phyloP scores from a whole-genome alignment of 345 rosid species.

The Citrus australasica region DNA sequence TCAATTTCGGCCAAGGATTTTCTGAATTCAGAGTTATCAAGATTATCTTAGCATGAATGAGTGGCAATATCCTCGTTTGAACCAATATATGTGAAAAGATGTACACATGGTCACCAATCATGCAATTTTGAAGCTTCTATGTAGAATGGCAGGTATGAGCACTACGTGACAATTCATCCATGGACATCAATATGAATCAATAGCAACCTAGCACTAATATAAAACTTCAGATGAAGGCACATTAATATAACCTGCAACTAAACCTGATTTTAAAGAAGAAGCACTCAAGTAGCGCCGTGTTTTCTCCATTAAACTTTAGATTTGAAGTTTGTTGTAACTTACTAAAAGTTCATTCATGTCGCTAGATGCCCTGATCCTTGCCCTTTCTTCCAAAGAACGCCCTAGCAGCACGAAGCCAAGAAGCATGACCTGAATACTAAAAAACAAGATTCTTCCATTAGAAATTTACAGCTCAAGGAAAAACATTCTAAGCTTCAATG shows the following conservation, averaged over 20 bases:
- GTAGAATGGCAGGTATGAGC: neutral
- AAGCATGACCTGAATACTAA: conserved; percentile 98
- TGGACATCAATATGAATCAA: neutral
- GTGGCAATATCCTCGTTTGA: neutral
- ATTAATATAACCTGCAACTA: neutral
- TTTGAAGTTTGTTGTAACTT: conserved; percentile 23
- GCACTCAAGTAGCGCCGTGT: neutral
- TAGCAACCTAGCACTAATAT: neutral
- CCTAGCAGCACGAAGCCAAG: conserved; percentile 96
- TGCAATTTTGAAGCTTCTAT: neutral
- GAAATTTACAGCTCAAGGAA: conserved; percentile 22
- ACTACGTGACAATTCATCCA: neutral
- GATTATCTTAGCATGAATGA: neutral
- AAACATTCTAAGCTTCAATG: neutral
- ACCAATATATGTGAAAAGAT: neutral
- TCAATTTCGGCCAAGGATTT: neutral
- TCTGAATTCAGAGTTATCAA: neutral
- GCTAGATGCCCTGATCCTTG: conserved; percentile 80
- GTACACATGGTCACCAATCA: neutral
- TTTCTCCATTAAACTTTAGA: neutral
- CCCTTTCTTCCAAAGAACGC: conserved; percentile 89
- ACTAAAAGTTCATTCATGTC: conserved; percentile 96
- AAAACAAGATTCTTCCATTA: conserved; percentile 46
- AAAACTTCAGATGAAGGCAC: neutral
- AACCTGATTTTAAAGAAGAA: conserved; percentile 6